These are phyloP conservation scores for Nicotiana tomentosiformis DNA, from an alignment of 257 asterid genomes.

Conservation along the genomic window DNA sequence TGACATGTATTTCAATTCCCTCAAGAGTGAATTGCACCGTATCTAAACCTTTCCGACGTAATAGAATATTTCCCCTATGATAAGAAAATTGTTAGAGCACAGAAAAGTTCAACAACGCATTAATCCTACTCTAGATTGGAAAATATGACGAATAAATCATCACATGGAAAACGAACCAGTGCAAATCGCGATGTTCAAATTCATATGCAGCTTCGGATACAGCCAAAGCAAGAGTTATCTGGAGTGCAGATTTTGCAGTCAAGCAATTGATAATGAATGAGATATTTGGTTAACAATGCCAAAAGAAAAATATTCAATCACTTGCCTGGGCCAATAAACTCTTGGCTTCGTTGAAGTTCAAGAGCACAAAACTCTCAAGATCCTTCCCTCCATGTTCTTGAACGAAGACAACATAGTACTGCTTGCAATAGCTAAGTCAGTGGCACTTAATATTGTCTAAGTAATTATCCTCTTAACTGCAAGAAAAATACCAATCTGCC, in stretches of 20 bases:
- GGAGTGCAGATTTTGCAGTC: slow-evolving; percentile 22
- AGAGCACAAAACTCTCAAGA: slow-evolving; percentile 86
- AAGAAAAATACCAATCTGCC: not conserved
- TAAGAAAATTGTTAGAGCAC: slow-evolving; percentile 1
- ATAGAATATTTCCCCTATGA: slow-evolving; percentile 85
- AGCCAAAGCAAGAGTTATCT: slow-evolving; percentile 87
- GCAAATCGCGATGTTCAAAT: slow-evolving; percentile 94
- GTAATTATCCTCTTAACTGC: not conserved
- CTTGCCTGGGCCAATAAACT: slow-evolving; percentile 82
- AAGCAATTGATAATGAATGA: slow-evolving; percentile 13
- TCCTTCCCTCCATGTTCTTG: slow-evolving; percentile 96
- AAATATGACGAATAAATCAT: slow-evolving; percentile 9
- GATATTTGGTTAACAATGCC: slow-evolving; percentile 2
- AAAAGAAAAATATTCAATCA: slow-evolving; percentile 5
- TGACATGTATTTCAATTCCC: slow-evolving; percentile 51
- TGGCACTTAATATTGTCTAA: not conserved
- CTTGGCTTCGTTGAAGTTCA: slow-evolving; percentile 73
- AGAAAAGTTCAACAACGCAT: not conserved
- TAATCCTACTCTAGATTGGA: not conserved
- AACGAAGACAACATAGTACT: slow-evolving; percentile 75
- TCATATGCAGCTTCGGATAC: slow-evolving; percentile 92
- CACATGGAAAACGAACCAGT: slow-evolving; percentile 54
- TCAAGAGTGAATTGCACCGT: slow-evolving; percentile 64
- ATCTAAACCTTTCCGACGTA: slow-evolving; percentile 56
- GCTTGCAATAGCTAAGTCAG: slow-evolving; percentile 8